Evolutionary conservation across 495 filamentous ascomycete genomes (phyloP), one percentile per base, ranked within the genome.

Genomic region (Cladorrhinum samala): DNA sequence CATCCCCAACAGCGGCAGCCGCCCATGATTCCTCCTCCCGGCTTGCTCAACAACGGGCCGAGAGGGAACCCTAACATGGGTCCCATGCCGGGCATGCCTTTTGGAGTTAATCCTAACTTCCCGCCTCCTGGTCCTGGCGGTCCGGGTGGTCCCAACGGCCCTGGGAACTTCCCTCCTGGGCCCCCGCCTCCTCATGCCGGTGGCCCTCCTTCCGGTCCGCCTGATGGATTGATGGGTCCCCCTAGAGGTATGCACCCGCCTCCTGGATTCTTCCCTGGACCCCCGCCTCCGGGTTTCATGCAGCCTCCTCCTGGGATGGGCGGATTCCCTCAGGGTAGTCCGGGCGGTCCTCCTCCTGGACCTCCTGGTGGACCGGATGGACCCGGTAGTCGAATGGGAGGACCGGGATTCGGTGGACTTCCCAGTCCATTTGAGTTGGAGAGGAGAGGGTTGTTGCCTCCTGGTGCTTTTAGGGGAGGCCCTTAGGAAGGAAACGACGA

Each of bases 21-120:
- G 5, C 27, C 27, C 27, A 77, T 77, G 72, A 74, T 76, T 48
- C 77, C 77, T 2, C 78, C 78, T 16, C 77, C 77, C 1, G 77
- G 77, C 3, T 61, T 80, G 19, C 63, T 68, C 18, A 70, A 68
- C 60, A 70, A 66, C 59, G 65, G 65, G 2, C 73, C 70, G 7
- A 69, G n/a, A n/a, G n/a, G 71, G 38, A 72, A 72, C 49, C 57
- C 62, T 6, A 47, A 47, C 16, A 13, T 47, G 14, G 45, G 45
- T 9, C 70, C 70, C 18, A 63, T 72, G 49, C 73, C 72, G 17
- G 72, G 68, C 37, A 77, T 75, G 64, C 45, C 21, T 6, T 77
- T 68, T 52, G 72, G 70, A 9, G 69, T 70, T 21, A 77, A 75
- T 59, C 70, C 71, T 21, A 77, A 75, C 60, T 77, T 78, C 39